Evolutionary conservation across 139 green algal genomes (phyloP).

Genomic region (Parachlorella kessleri): DNA sequence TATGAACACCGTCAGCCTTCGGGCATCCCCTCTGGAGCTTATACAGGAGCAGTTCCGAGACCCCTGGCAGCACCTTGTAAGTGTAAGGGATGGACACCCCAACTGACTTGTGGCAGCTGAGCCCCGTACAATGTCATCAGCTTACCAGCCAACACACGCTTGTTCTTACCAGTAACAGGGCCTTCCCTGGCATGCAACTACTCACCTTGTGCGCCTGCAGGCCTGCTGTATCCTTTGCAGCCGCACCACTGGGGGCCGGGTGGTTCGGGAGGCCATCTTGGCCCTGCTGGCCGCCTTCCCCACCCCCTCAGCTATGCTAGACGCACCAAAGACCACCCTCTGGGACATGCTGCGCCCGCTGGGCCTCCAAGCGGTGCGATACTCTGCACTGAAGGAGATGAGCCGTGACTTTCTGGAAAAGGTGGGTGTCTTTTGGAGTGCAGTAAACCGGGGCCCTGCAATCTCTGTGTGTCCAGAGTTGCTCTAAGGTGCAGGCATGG

Average conservation of each 20-base stretch:
- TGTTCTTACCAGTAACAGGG: not conserved
- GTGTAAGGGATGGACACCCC: not conserved
- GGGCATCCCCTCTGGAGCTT: conserved; percentile 34
- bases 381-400: conserved; percentile 27
- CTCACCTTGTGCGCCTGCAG: not conserved
- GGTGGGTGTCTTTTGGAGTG: too few relatives aligned
- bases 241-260: conserved; percentile 47
- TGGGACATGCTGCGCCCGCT: conserved; percentile 37
- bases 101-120: too few relatives aligned
- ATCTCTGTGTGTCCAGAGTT: too few relatives aligned
- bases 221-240: conserved; percentile 48
- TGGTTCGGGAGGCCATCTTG: conserved; percentile 33
- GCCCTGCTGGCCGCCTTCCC: conserved; percentile 40
- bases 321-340: conserved; percentile 13
- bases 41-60: conserved; percentile 44
- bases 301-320: conserved; percentile 42
- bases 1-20: not conserved
- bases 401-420: conserved; percentile 43
- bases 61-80: conserved; percentile 51
- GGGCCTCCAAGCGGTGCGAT: conserved; percentile 42
- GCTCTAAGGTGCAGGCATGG: too few relatives aligned
- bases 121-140: too few relatives aligned
- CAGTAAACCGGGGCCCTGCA: too few relatives aligned
- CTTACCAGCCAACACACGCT: not conserved
- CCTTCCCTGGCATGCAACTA: not conserved